A percentile compares a stretch with the other conserved stretches of the same genome.
Conservation (phyloP, 345 rosid species). For the Salix exigua region DNA sequence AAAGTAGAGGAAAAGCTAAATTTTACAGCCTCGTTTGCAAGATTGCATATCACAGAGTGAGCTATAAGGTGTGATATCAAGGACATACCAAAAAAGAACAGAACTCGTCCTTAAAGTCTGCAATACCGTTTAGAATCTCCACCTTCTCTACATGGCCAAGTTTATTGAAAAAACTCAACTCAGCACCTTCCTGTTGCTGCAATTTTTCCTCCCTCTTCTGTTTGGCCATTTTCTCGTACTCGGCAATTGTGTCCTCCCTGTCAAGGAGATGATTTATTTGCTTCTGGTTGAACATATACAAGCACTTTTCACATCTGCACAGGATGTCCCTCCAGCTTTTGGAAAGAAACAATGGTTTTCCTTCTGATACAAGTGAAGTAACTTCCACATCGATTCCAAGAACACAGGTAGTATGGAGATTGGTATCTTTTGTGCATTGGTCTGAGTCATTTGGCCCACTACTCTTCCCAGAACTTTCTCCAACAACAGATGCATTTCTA, state of each 20-base stretch:
- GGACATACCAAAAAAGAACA: conserved; percentile 60
- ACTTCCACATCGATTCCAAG: conserved; percentile 31
- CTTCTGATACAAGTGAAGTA: conserved; percentile 30
- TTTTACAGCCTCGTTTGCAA: not conserved
- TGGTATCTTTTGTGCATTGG: conserved; percentile 16
- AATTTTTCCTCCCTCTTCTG: conserved; percentile 84
- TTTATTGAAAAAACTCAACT: conserved; percentile 53
- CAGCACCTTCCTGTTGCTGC: conserved; percentile 77
- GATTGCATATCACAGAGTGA: not conserved
- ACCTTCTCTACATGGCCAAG: conserved; percentile 90
- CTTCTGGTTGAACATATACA: conserved; percentile 57
- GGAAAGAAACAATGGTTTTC: conserved; percentile 68
- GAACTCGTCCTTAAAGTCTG: conserved; percentile 74
- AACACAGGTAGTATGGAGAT: conserved; percentile 32
- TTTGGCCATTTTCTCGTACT: conserved; percentile 83
- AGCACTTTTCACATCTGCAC: conserved; percentile 74
- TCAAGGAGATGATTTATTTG: conserved; percentile 61
- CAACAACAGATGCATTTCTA: conserved; percentile 24
- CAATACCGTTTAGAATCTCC: conserved; percentile 82
- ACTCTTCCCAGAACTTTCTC: conserved; percentile 49
- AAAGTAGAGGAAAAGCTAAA: not conserved
- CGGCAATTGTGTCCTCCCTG: conserved; percentile 79
- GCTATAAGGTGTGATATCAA: not conserved
- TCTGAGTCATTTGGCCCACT: conserved; percentile 19
- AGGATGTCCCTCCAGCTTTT: conserved; percentile 82